phyloP scores from a whole-genome alignment of 805 yeast genomes.

The Sugiyamaella smithiae region DNA sequence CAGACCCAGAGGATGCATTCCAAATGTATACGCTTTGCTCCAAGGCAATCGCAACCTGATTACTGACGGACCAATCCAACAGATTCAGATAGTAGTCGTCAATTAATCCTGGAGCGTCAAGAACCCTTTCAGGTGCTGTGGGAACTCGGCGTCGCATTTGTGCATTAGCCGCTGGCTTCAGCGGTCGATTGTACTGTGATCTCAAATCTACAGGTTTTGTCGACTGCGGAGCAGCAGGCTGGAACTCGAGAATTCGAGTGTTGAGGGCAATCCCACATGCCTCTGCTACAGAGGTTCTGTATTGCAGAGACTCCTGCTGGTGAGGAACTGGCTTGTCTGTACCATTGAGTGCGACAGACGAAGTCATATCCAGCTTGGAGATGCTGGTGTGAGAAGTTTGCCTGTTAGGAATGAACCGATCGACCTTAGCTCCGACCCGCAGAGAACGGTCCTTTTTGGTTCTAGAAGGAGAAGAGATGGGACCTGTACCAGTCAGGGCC shows the following conservation, averaged over 20 bases:
- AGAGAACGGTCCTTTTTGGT: slow-evolving; percentile 26
- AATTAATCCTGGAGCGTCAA: slow-evolving; percentile 92
- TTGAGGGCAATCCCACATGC: slow-evolving; percentile 89
- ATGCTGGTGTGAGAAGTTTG: slow-evolving; percentile 49
- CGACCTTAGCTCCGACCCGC: slow-evolving; percentile 31
- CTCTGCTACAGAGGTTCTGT: slow-evolving; percentile 81
- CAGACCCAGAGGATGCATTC: slow-evolving; percentile 84
- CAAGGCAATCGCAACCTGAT: slow-evolving; percentile 83
- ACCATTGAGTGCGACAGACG: slow-evolving; percentile 32
- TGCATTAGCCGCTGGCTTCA: slow-evolving; percentile 32
- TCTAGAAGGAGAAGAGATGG: slow-evolving; percentile 30
- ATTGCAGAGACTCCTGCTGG: slow-evolving; percentile 31
- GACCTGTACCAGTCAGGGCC: slow-evolving; percentile 34
- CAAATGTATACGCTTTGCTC: slow-evolving; percentile 83
- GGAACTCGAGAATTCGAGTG: slow-evolving; percentile 78
- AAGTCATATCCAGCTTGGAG: slow-evolving; percentile 38
- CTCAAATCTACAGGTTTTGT: slow-evolving; percentile 35
- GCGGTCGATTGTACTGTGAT: slow-evolving; percentile 36
- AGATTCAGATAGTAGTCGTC: slow-evolving; percentile 91
- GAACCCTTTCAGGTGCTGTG: slow-evolving; percentile 84
- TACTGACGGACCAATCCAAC: slow-evolving; percentile 81
- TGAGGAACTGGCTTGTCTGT: background rate
- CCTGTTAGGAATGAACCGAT: slow-evolving; percentile 61
- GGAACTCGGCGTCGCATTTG: slow-evolving; percentile 59
- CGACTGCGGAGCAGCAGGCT: slow-evolving; percentile 77